Evolutionary conservation across 495 filamentous ascomycete species (phyloP), one percentile per base, ranked within the genome.

Genomic region (Tuber calosporum): DNA sequence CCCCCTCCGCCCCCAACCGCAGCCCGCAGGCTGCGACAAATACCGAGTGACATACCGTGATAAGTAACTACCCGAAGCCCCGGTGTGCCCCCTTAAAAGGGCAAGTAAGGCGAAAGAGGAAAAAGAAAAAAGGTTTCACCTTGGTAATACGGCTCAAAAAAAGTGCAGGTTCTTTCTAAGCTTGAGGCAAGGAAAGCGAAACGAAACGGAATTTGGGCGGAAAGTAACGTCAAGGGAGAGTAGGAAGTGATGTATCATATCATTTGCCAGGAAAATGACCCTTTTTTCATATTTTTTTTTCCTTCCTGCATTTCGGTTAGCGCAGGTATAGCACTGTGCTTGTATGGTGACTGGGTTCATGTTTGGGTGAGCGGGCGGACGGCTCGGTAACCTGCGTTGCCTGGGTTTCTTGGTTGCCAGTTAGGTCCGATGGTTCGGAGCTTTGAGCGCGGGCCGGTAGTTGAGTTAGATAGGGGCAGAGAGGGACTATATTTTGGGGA

Each of bases 161-260:
- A 62, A 62, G 53, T 62, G 53, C 53, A 62, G n/a, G n/a, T 62
- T 62, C 53, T 15, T 62, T 62, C 53, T 62, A 17, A 26, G 26
- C 53, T 17, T n/a, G 11, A 62, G n/a, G 11, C 26, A 62, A 34
- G 26, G 34, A 62, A 58, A 62, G 53, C 7, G 53, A 62, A 62
- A 62, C 53, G 53, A 62, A 62, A 62, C 53, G 26, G 13, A 62
- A 62, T 62, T 62, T 62, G 53, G 30, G 13, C 53, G 53, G 53
- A 62, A 62, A 62, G 26, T 62, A 34, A 62, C 53, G 26, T 62
- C 26, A 62, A 26, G 26, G 53, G 53, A 62, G 13, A 13, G 53
- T 62, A 11, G 53, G 26, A 62, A 62, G 11, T 62, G 53, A 62
- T 62, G 53, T 62, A 62, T 62, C 53, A 62, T 62, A 34, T 62